Evolutionary conservation across 495 filamentous ascomycete species (phyloP), one percentile per base, ranked within the genome.

Genomic region (Choiromyces venosus): DNA sequence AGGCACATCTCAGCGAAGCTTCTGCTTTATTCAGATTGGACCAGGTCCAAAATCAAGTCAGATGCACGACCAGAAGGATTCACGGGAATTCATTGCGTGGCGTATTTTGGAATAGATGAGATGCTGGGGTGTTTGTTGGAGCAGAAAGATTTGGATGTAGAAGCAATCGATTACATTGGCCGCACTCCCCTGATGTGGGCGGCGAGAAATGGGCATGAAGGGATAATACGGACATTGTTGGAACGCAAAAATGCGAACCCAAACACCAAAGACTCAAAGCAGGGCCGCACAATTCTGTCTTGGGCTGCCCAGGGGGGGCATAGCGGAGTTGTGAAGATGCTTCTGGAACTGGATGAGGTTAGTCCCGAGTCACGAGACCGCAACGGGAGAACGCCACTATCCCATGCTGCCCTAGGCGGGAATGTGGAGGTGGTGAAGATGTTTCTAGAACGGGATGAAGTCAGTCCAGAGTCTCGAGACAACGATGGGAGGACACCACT

Each of bases 241-340:
- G 7, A 25, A 7, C 67, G 66, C 14, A 35, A 37, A 25, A 67
- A 69, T 40, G 71, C 70, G 44, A 35, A 73, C 33, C 39, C 42
- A 52, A 67, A 80, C 25, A 25, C 65, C 6, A 67, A 56, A 56
- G 52, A 73, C n/a, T n/a, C n/a, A 46, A 69, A 33, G 12, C 69
- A 75, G 37, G 72, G 73, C 29, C 75, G 75, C 40, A 78, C 82
- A 37, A 76, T 80, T 46, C 77, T 83, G 9, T 82, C 75, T 16
- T 77, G 72, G 72, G 82, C 82, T 19, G 79, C 82, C 52, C 65
- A 73, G 52, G 74, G 73, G 35, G 80, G 80, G n/a, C 73, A 81
- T 37, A 67, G 78, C 38, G 68, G 56, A 16, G 75, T 81, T 1
- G n/a, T n/a, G n/a, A n/a, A n/a, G n/a, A n/a, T n/a, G n/a, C 77